Base-by-base conservation (phyloP, 129 eudicot species). In the Arctium lappa region DNA sequence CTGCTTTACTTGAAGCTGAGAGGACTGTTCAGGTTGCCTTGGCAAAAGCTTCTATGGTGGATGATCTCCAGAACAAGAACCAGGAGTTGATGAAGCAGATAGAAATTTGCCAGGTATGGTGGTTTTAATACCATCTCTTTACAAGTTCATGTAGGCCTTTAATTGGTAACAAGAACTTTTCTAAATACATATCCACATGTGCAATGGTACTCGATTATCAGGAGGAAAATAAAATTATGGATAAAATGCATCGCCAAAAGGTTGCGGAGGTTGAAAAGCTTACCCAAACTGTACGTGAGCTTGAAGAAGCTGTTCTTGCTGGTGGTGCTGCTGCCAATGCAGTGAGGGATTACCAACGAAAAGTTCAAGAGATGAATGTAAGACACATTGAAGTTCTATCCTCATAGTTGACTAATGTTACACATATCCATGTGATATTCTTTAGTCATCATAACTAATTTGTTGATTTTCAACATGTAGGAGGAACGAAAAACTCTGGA, bases 301-400 rank as follows among this genome's bases (percentile, higher is more conserved):
- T 94, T 84, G 98, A 94, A 85, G 98, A 94, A 89, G 95, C 97
- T 81, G 97, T 92, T 83, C 95, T 92, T 88, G 97, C 98, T 66
- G 98, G 98, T 83, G 98, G 97, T 82, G 98, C 98, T 72, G 94
- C 98, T 83, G 97, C 98, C 9, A 94, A 94, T 88, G 97, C 95
- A 85, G 98, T 94, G 77, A 88, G 98, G 79, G 97, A 94, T 87
- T 94, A 94, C 74, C 98, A 94, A 83, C 83, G 98, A 69, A 92
- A 94, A 94, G 98, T 94, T 79, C 98, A 94, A 86, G 98, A 94
- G 88, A 89, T 94, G 95, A 94, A 90, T 88, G 97, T 92, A 90
- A 89, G 80, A 65, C 27, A 15, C 42, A 42, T 15, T 82, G 0
- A 73, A 32, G 36, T 74, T 74, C 33, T 27, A 75, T 32, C 72